Percentiles rank a stretch among this genome's conserved stretches.
Conservation (phyloP, 2,329 filamentous ascomycete species). For the Sarocladium strictum region DNA sequence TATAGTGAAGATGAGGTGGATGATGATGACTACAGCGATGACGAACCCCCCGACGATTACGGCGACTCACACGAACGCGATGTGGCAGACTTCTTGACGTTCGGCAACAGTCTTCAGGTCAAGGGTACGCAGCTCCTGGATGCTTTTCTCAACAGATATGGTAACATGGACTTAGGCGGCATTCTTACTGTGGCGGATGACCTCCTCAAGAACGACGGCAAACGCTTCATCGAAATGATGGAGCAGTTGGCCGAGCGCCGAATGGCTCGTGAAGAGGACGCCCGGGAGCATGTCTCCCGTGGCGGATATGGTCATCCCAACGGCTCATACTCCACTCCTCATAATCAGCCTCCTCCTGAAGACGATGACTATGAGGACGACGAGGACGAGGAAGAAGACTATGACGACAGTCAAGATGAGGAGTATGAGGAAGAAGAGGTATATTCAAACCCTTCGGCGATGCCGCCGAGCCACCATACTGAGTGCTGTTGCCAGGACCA, state of each 20-base stretch:
- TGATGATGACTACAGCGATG: slow-evolving; percentile 57
- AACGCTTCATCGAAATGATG: slow-evolving; percentile 99
- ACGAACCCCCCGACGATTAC: slow-evolving; percentile 63
- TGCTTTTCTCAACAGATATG: slow-evolving; percentile 37
- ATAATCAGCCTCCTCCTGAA: slow-evolving; percentile 71
- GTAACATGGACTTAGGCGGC: slow-evolving; percentile 64
- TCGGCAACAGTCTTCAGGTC: slow-evolving; percentile 94
- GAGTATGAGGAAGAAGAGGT: slow-evolving; percentile 71
- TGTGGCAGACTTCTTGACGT: slow-evolving; percentile 87
- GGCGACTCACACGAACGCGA: slow-evolving; percentile 50
- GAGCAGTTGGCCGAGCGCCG: slow-evolving; percentile 94
- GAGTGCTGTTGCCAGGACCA: slow-evolving; percentile 63
- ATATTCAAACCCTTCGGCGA: slow-evolving; percentile 38
- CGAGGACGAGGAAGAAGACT: slow-evolving; percentile 50
- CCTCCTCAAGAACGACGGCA: slow-evolving; percentile 95
- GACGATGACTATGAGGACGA: slow-evolving; percentile 70
- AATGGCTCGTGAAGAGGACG: slow-evolving; percentile 95
- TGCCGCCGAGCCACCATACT: slow-evolving; percentile 35
- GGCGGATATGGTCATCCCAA: slow-evolving; percentile 51
- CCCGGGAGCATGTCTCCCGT: slow-evolving; percentile 54
- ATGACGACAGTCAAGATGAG: slow-evolving; percentile 56
- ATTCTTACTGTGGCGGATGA: slow-evolving; percentile 98
- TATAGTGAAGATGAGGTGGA: slow-evolving; percentile 48
- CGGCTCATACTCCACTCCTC: slow-evolving; percentile 51
- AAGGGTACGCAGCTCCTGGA: slow-evolving; percentile 59